Base-by-base conservation (phyloP, 225 moss, liverwort and hornwort genomes). In the Marchantia polymorpha region DNA sequence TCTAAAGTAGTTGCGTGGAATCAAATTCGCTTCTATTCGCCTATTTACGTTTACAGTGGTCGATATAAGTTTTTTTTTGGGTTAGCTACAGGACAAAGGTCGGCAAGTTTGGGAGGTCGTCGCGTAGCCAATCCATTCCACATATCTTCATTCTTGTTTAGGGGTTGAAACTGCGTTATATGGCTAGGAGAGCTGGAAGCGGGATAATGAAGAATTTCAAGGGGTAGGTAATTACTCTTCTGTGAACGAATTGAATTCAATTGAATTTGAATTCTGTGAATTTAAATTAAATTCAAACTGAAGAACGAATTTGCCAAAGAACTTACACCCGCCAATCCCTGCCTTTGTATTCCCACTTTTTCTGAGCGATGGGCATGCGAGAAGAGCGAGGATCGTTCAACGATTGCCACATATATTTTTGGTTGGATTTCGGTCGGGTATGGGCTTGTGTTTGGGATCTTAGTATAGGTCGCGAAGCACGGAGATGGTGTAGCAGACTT, bases 101-200 rank as follows among this genome's bases (percentile, higher is more conserved):
- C 72, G 72, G 72, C 8, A 50, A 50, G 72, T n/a, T 49, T 29
- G 74, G 74, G 12, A 54, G 56, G 74, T 58, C 26, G 74, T 55
- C 56, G 74, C 74, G 31, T 53, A 27, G 74, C 26, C n/a, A 15
- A 54, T 74, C 27, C 56, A 55, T 27, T 74, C 54, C 54, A 19
- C 29, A 67, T 67, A 78, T 78, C 69, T 68, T 52, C 66, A 69
- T 78, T 78, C 52, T 78, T 59, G 51, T 54, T 50, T 52, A 19
- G 52, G 64, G 78, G 67, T 68, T 46, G 52, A 78, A 31, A 67
- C 69, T 53, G 68, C 52, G 77, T 49, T 16, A 78, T 27, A 96
- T 96, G 95, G 95, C 93, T 58, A 96, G 85, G 94, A 92, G 22
- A 94, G 88, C 89, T 92, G 92, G 92, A 94, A 96, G 88, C 92